Evolutionary conservation across 2,329 filamentous ascomycete genomes (phyloP).

Genomic region (Chaetomium globosum): DNA sequence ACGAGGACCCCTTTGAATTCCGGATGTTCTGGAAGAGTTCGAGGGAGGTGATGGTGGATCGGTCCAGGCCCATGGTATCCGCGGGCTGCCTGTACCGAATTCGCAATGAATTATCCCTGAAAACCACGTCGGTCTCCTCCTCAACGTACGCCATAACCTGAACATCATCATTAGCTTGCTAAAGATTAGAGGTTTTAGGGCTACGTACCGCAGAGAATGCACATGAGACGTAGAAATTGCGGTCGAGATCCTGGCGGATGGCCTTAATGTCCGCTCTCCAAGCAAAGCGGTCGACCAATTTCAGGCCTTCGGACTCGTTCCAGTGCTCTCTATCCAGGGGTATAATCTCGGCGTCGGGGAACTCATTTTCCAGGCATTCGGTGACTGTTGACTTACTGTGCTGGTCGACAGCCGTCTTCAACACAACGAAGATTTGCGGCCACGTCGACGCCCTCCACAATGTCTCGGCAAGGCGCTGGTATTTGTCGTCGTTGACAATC

Average conservation of each 20-base stretch:
- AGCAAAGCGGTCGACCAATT: constrained; percentile 29
- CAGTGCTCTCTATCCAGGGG: constrained; percentile 29
- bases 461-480: constrained; percentile 27
- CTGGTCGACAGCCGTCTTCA: constrained; percentile 24
- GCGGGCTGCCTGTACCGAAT: constrained; percentile 87
- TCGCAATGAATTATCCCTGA: constrained; percentile 77
- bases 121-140: constrained; percentile 65
- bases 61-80: constrained; percentile 93
- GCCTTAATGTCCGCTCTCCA: constrained; percentile 22
- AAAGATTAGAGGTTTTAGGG: not conserved
- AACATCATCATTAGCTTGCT: constrained; percentile 30
- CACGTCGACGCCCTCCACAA: constrained; percentile 17
- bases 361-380: constrained; percentile 18
- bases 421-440: constrained; percentile 32
- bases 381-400: constrained; percentile 26
- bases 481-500: constrained; percentile 34
- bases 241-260: constrained; percentile 24
- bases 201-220: constrained; percentile 35
- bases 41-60: constrained; percentile 81
- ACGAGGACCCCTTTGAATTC: constrained; percentile 75
- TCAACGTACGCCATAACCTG: constrained; percentile 83
- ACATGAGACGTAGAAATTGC: constrained; percentile 34
- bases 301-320: constrained; percentile 29
- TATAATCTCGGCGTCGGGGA: constrained; percentile 22
- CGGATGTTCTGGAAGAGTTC: constrained; percentile 89